Evolutionary conservation across 139 green algal genomes (phyloP).

Genomic region (Micractinium sp.): DNA sequence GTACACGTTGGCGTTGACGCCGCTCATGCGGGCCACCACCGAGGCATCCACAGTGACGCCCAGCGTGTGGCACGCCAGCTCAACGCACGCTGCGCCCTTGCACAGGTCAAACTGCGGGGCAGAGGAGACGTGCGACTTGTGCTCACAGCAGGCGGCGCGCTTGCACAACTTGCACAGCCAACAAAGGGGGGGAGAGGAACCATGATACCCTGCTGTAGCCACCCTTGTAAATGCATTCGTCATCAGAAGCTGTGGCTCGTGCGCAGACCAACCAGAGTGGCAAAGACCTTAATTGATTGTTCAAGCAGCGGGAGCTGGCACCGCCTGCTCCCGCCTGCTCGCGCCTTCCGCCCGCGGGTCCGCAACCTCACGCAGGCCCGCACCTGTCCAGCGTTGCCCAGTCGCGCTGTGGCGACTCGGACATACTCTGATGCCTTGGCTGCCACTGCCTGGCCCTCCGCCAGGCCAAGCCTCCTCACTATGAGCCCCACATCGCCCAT

Average conservation of each 20-base stretch:
- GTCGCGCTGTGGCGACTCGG: background rate
- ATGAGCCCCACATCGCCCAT: slow-evolving; percentile 15
- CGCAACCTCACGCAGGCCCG: background rate
- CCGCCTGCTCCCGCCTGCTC: background rate
- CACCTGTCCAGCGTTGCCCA: background rate
- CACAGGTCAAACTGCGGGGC: slow-evolving; percentile 26
- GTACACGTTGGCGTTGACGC: slow-evolving; percentile 30
- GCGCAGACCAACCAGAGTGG: no score
- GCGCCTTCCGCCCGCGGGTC: no score
- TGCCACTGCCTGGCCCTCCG: background rate
- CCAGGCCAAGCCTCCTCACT: background rate
- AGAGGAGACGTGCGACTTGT: no score
- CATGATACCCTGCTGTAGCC: no score
- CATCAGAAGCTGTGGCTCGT: no score
- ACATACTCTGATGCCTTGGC: slow-evolving; percentile 31
- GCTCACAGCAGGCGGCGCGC: slow-evolving; percentile 40
- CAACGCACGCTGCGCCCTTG: slow-evolving; percentile 44
- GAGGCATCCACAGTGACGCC: background rate
- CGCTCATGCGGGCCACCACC: slow-evolving; percentile 3
- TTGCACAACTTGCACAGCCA: slow-evolving; percentile 50
- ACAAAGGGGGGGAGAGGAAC: background rate
- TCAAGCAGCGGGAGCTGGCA: background rate
- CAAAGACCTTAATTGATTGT: no score
- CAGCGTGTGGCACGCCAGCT: slow-evolving; percentile 39
- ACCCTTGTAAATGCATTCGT: no score